Percentiles rank a stretch among this genome's conserved stretches.
These are phyloP conservation scores for Bothriochloa decipiens DNA, from an alignment of 176 grass and related monocot genomes.

Conservation along the genomic window DNA sequence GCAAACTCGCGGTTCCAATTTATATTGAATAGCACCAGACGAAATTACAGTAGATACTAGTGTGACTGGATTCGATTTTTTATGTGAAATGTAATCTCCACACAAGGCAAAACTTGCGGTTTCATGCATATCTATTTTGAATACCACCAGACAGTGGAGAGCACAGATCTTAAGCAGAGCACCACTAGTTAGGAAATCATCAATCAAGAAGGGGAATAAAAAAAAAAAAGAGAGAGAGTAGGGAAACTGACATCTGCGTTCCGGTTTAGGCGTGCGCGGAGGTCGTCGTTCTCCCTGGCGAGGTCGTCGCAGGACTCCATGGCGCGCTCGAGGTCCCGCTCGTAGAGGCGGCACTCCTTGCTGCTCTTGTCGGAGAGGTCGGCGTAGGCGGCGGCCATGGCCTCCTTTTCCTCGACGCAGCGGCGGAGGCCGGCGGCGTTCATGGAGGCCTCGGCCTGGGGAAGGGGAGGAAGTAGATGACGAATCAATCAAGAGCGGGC, in stretches of 20 bases:
- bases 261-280: slow-evolving; percentile 48
- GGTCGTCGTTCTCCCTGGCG: slow-evolving; percentile 71
- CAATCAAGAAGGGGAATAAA: no score
- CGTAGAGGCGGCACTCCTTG: slow-evolving; percentile 82
- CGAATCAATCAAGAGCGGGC: no score
- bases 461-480: not conserved
- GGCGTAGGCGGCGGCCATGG: slow-evolving; percentile 39
- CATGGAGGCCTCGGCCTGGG: slow-evolving; percentile 70
- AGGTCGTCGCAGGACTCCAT: slow-evolving; percentile 89
- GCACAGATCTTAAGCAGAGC: not conserved
- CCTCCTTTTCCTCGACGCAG: slow-evolving; percentile 84
- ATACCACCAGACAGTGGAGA: not conserved
- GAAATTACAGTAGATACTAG: not conserved
- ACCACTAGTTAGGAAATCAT: not conserved
- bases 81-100: not conserved
- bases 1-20: not conserved
- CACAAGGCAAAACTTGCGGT: not conserved
- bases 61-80: not conserved
- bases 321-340: slow-evolving; percentile 79
- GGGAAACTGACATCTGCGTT: slow-evolving; percentile 42
- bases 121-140: not conserved
- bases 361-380: slow-evolving; percentile 51
- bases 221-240: no score
- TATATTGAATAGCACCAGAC: not conserved
- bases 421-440: slow-evolving; percentile 72